Percentiles rank a stretch among this genome's conserved stretches.
Evolutionary conservation across 2,329 filamentous ascomycete species (phyloP).

Genomic region (Penicillium sp.): DNA sequence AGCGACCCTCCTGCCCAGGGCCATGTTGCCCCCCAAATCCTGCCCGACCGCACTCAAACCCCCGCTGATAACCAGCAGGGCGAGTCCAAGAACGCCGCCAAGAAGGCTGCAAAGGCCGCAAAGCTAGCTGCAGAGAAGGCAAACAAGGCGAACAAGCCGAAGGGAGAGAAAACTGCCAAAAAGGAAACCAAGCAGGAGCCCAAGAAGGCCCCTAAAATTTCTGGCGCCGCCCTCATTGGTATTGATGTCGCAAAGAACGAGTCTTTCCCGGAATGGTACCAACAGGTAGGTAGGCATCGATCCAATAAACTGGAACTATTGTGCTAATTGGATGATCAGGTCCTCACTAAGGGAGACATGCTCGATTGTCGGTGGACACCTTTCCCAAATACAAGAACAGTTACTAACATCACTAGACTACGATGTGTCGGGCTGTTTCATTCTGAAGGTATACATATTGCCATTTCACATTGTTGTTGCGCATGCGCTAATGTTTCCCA

Average conservation of each 20-base stretch:
- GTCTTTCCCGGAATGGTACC: constrained; percentile 93
- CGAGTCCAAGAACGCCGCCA: constrained; percentile 40
- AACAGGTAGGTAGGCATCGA: constrained; percentile 52
- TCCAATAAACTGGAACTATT: not conserved
- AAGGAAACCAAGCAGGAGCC: constrained; percentile 36
- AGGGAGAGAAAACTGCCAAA: constrained; percentile 25
- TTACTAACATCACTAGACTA: constrained; percentile 47
- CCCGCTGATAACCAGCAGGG: constrained; percentile 35
- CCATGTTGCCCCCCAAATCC: constrained; percentile 28
- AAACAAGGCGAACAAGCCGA: constrained; percentile 23
- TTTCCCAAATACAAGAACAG: not conserved
- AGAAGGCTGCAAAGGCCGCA: constrained; percentile 47
- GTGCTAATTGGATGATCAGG: constrained; percentile 27
- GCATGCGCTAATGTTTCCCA: constrained; percentile 24
- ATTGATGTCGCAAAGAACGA: constrained; percentile 78
- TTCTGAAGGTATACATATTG: constrained; percentile 63
- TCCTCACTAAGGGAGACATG: constrained; percentile 94
- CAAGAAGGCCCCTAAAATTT: constrained; percentile 47
- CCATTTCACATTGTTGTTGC: not conserved
- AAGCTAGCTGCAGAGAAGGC: constrained; percentile 43
- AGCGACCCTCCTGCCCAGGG: constrained; percentile 25
- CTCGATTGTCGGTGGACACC: constrained; percentile 62
- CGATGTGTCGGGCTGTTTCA: constrained; percentile 95
- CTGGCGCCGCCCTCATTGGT: constrained; percentile 66
- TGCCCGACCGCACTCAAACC: constrained; percentile 39